Conservation (phyloP, 768 basidiomycete genomes). For the Mycena maculata region DNA sequence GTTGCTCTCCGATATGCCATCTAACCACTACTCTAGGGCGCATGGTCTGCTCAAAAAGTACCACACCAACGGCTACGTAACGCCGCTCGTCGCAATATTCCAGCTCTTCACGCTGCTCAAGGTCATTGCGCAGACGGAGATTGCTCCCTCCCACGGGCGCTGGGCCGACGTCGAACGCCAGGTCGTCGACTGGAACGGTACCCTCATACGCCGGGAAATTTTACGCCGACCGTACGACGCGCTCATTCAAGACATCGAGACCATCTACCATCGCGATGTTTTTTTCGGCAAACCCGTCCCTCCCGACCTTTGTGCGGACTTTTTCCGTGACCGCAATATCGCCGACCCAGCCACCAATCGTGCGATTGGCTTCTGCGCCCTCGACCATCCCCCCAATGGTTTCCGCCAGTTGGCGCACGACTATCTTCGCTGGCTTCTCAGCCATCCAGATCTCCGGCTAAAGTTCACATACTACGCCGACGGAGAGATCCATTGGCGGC, state of each 20-base stretch:
- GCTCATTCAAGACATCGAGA: constrained; percentile 5
- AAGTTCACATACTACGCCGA: not conserved
- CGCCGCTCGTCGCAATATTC: constrained; percentile 10
- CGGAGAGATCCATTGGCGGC: constrained; percentile 10
- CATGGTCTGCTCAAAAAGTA: constrained; percentile 9
- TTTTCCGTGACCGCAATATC: constrained; percentile 3
- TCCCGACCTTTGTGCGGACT: constrained; percentile 1
- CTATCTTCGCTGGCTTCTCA: constrained; percentile 11
- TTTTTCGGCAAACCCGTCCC: constrained; percentile 15
- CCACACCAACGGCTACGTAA: not conserved
- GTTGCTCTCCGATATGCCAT: not conserved
- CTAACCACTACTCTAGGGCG: constrained; percentile 12
- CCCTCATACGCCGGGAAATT: not conserved
- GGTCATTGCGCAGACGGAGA: constrained; percentile 9
- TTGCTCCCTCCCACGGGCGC: not conserved
- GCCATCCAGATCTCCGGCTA: not conserved
- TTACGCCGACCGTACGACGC: not conserved
- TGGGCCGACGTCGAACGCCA: not conserved
- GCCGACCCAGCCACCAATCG: not conserved
- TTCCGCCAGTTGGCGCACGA: not conserved
- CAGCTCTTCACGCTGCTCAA: constrained; percentile 15
- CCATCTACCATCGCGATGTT: not conserved
- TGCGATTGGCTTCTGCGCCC: constrained; percentile 4
- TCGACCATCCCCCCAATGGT: constrained; percentile 11
- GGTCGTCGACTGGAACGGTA: constrained; percentile 18